These are phyloP conservation scores for Yamadazyma philogaea DNA, from an alignment of 805 yeast species.

Conservation along the genomic window DNA sequence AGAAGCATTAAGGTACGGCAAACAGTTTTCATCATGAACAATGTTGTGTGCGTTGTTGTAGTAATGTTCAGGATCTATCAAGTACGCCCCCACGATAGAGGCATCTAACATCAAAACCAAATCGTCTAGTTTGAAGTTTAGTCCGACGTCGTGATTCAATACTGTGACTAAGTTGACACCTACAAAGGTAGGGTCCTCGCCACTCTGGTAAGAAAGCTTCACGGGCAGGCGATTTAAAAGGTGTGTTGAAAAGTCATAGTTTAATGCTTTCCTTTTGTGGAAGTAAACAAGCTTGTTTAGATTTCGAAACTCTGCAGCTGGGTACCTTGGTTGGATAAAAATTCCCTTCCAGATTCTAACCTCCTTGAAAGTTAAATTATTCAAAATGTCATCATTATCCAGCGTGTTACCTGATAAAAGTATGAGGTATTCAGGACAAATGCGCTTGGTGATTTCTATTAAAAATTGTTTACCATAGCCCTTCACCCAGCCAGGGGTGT, in stretches of 20 bases:
- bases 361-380: constrained; percentile 25
- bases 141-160: constrained; percentile 19
- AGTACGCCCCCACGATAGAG: constrained; percentile 39
- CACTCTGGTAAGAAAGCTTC: constrained; percentile 25
- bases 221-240: constrained; percentile 24
- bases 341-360: constrained; percentile 33
- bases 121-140: constrained; percentile 22
- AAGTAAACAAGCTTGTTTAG: constrained; percentile 53
- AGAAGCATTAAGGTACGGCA: constrained; percentile 20
- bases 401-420: constrained; percentile 39
- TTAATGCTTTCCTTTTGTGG: constrained; percentile 34
- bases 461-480: constrained; percentile 77
- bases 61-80: constrained; percentile 23
- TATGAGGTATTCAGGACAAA: constrained; percentile 56
- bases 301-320: constrained; percentile 51
- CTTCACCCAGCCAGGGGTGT: constrained; percentile 89
- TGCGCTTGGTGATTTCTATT: constrained; percentile 39
- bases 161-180: constrained; percentile 27
- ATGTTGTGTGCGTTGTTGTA: constrained; percentile 23
- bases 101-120: constrained; percentile 35
- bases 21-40: constrained; percentile 9
- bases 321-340: constrained; percentile 31
- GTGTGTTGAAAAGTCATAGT: constrained; percentile 24
- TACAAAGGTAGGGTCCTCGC: constrained; percentile 6
- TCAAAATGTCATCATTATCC: constrained; percentile 28